Conservation (phyloP, 2,329 filamentous ascomycete species). For the Rhinocladiella mackenziei region DNA sequence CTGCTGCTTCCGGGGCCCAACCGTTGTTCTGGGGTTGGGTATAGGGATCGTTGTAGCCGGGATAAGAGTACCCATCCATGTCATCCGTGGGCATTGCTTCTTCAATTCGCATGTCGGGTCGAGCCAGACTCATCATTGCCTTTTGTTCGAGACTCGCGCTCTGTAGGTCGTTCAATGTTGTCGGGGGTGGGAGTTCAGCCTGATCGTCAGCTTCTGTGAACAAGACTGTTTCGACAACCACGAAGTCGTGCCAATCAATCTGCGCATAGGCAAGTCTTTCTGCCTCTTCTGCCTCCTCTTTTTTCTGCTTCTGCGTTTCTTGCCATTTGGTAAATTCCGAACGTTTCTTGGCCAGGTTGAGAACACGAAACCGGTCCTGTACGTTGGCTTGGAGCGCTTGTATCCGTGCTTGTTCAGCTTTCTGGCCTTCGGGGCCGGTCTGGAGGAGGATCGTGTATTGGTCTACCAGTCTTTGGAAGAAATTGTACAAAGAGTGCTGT, state of each 20-base stretch:
- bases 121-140: slow-evolving; percentile 79
- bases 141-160: slow-evolving; percentile 93
- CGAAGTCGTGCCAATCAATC: slow-evolving; percentile 97
- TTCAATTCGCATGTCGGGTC: slow-evolving; percentile 75
- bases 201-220: slow-evolving; percentile 88
- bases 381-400: slow-evolving; percentile 70
- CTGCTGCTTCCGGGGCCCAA: slow-evolving; percentile 35
- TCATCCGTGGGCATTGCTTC: slow-evolving; percentile 87
- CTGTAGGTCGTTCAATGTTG: slow-evolving; percentile 84
- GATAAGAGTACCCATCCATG: slow-evolving; percentile 51
- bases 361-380: slow-evolving; percentile 72
- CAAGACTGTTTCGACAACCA: slow-evolving; percentile 88
- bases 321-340: slow-evolving; percentile 84
- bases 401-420: slow-evolving; percentile 67
- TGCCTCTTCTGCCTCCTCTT: slow-evolving; percentile 80
- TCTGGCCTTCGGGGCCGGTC: slow-evolving; percentile 64
- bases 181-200: slow-evolving; percentile 80
- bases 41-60: slow-evolving; percentile 38
- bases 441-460: slow-evolving; percentile 82
- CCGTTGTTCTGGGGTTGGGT: slow-evolving; percentile 38
- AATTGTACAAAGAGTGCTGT: slow-evolving; percentile 93
- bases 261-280: slow-evolving; percentile 74
- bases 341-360: slow-evolving; percentile 76
- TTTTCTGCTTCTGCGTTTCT: slow-evolving; percentile 79
- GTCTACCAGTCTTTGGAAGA: slow-evolving; percentile 86